Conservation (phyloP, 1,284 basidiomycete genomes). For the Papiliotrema laurentii region DNA sequence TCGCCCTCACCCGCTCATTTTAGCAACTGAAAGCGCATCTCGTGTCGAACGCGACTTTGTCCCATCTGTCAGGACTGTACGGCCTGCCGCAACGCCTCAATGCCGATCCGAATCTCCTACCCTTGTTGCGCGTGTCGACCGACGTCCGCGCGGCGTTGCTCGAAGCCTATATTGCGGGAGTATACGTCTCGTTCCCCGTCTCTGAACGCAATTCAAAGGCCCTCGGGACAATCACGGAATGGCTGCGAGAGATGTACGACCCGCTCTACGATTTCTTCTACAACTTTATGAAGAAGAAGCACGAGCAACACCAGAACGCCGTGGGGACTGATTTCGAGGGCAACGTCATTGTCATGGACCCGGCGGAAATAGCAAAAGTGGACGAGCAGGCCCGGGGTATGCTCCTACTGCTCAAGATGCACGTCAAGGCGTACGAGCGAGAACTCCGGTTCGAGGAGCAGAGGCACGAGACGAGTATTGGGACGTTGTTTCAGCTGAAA, state of each 20-base stretch:
- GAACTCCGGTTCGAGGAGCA: slow-evolving; percentile 27
- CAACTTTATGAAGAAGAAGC: slow-evolving; percentile 33
- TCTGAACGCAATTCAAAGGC: slow-evolving; percentile 19
- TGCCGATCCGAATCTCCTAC: slow-evolving; percentile 28
- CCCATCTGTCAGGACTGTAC: slow-evolving; percentile 41
- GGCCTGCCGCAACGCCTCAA: slow-evolving; percentile 33
- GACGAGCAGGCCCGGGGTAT: slow-evolving; percentile 28
- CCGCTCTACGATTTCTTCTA: slow-evolving; percentile 43
- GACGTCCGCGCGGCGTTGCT: slow-evolving; percentile 43
- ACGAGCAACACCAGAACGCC: slow-evolving; percentile 26
- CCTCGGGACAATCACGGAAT: slow-evolving; percentile 23
- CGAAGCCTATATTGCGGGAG: slow-evolving; percentile 43
- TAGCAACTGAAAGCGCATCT: slow-evolving; percentile 45
- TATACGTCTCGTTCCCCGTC: slow-evolving; percentile 35
- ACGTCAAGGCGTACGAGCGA: slow-evolving; percentile 12
- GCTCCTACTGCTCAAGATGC: slow-evolving; percentile 25
- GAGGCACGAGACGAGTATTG: slow-evolving; percentile 27
- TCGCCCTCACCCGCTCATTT: not conserved
- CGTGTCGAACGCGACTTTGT: slow-evolving; percentile 42
- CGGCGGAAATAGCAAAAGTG: slow-evolving; percentile 22
- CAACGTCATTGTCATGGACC: slow-evolving; percentile 15
- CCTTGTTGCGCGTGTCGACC: slow-evolving; percentile 34
- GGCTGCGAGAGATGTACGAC: slow-evolving; percentile 43
- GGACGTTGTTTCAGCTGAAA: slow-evolving; percentile 26
- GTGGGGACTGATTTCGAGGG: slow-evolving; percentile 22